Evolutionary conservation across 805 yeast genomes (phyloP), one percentile per base, ranked within the genome.

Genomic region (Sugiyamaella americana): DNA sequence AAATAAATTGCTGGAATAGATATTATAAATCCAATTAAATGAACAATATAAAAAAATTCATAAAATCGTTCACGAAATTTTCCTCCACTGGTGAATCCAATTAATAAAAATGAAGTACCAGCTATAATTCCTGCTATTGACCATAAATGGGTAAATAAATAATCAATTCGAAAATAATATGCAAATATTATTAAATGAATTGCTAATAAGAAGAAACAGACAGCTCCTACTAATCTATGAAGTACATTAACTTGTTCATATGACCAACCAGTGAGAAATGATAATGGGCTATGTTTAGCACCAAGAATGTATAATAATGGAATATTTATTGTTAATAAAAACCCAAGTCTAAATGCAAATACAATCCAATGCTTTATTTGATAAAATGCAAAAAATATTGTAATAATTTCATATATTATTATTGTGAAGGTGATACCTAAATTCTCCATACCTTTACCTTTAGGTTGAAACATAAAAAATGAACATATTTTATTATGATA

Each of bases 161-260:
- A 57, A 18, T 23, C 38, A 16, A 43, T 23, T 13, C 44, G 30
- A 46, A 57, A 56, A 45, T 53, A 56, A 22, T 26, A 40, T 13
- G 46, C 26, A 30, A 57, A 57, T 5, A 53, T 37, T 4, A 38
- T 44, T 1, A 56, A 22, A 40, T 57, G 60, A 18, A 41, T 18
- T 16, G 51, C 16, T 2, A 46, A 37, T 4, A 55, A 32, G 18
- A 42, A 18, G 8, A 57, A 50, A 29, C 52, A 44, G 10, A 51
- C 22, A 2, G 37, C 40, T 11, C 73, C 75, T 18, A 61, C 62
- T 40, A 58, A 67, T 48, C 72, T 71, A 53, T 72, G 76, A 43
- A 65, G 55, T 29, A 61, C 62, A 49, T 71, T 72, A 46, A 72
- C 58, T 51, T 70, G 71, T 51, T 72, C 76, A 52, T 72, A 72